These are phyloP conservation scores for Dactylellina leptospora DNA, from an alignment of 2,329 filamentous ascomycete species.

Conservation along the genomic window DNA sequence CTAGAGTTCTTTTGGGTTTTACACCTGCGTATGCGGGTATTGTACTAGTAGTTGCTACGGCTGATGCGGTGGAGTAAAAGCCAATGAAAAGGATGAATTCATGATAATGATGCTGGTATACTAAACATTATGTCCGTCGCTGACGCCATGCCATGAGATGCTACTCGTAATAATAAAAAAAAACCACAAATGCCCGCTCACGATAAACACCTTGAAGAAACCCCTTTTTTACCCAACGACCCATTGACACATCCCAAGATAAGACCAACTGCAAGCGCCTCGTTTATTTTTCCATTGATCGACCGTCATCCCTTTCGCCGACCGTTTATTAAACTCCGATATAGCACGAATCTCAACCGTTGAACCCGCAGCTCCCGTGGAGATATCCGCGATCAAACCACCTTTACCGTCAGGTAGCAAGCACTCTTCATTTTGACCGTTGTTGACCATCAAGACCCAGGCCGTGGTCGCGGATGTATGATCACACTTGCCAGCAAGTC, in stretches of 20 bases:
- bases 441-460: constrained; percentile 30
- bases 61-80: too few relatives aligned
- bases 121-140: too few relatives aligned
- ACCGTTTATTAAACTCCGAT: constrained; percentile 21
- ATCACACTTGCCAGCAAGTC: constrained; percentile 26
- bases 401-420: constrained; percentile 34
- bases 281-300: constrained; percentile 28
- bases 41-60: too few relatives aligned
- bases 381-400: constrained; percentile 22
- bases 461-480: constrained; percentile 16
- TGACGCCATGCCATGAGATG: too few relatives aligned
- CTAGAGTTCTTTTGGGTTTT: too few relatives aligned
- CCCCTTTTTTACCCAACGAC: neutral
- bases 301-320: constrained; percentile 27
- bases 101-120: too few relatives aligned
- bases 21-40: too few relatives aligned
- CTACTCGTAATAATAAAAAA: constrained; percentile 4
- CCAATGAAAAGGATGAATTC: too few relatives aligned
- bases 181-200: neutral
- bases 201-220: neutral
- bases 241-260: constrained; percentile 19
- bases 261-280: constrained; percentile 23
- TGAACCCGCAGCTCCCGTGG: constrained; percentile 13
- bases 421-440: constrained; percentile 9
- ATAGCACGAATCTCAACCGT: constrained; percentile 16